A percentile compares a stretch with the other conserved stretches of the same genome.
Evolutionary conservation across 1,139 yeast genomes (phyloP).

Genomic region (Magnusiomyces tetraspermus): DNA sequence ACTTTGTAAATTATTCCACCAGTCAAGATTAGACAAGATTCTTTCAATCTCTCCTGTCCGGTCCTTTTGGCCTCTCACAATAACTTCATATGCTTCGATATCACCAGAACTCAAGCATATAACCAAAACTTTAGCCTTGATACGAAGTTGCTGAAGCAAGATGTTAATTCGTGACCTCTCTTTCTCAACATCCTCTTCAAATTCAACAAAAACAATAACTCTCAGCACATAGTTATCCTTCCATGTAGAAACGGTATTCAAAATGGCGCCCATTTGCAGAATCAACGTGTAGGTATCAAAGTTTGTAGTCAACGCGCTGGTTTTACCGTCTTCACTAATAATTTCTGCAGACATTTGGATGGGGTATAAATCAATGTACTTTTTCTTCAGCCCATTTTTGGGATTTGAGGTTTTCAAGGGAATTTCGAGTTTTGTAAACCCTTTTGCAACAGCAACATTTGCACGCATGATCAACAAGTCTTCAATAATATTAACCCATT

Average conservation of each 20-base stretch:
- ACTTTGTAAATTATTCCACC: constrained; percentile 60
- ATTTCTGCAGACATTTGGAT: constrained; percentile 89
- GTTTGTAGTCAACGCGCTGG: constrained; percentile 69
- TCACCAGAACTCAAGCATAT: constrained; percentile 54
- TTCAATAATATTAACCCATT: constrained; percentile 90
- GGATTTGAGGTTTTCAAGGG: constrained; percentile 33
- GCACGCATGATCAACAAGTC: constrained; percentile 88
- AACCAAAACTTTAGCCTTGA: constrained; percentile 68
- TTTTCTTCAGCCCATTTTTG: constrained; percentile 6
- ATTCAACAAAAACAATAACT: constrained; percentile 84
- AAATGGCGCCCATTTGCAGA: constrained; percentile 82
- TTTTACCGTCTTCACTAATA: constrained; percentile 50
- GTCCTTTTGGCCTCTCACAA: constrained; percentile 54
- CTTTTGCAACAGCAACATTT: constrained; percentile 88
- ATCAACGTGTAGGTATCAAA: constrained; percentile 92
- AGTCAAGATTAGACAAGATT: constrained; percentile 39
- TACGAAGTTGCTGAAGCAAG: constrained; percentile 65
- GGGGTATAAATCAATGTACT: constrained; percentile 78
- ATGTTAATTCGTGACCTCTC: constrained; percentile 54
- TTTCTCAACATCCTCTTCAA: constrained; percentile 54
- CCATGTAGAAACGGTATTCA: constrained; percentile 92
- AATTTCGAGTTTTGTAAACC: constrained; percentile 53
- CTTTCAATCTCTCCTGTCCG: constrained; percentile 28
- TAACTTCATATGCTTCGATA: constrained; percentile 59
- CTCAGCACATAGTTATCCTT: constrained; percentile 61